These are phyloP conservation scores for Cytospora piceicola DNA, from an alignment of 2,329 filamentous ascomycete species.

Conservation along the genomic window DNA sequence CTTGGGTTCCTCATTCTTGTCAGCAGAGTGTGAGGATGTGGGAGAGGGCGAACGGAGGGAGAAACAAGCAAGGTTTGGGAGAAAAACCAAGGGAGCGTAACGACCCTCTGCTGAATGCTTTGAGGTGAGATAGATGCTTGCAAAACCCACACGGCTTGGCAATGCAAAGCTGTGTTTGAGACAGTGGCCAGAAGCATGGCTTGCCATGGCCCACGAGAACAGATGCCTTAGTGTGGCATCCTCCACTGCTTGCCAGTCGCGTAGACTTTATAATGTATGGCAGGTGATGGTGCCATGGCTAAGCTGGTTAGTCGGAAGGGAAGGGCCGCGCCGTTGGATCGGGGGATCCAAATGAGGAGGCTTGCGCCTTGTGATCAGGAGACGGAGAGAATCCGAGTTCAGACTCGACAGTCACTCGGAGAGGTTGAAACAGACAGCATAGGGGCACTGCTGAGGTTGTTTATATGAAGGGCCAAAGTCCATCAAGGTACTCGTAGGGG, in stretches of 20 bases:
- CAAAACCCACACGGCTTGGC: no score
- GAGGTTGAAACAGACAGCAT: not conserved
- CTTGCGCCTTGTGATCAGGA: conserved; percentile 10
- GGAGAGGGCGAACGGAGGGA: not conserved
- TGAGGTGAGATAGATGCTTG: no score
- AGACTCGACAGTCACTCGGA: not conserved
- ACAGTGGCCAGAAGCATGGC: no score
- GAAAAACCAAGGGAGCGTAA: no score
- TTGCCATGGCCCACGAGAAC: no score
- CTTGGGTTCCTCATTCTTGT: no score
- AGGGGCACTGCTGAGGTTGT: not conserved
- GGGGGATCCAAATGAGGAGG: not conserved
- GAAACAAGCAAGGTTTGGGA: no score
- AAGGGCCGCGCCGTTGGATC: conserved; percentile 24
- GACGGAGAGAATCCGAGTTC: not conserved
- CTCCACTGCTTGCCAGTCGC: no score
- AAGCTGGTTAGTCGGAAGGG: conserved; percentile 19
- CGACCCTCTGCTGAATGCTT: no score
- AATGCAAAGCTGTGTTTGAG: no score
- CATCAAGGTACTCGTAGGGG: conserved; percentile 16
- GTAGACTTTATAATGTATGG: not conserved
- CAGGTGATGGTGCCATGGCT: not conserved
- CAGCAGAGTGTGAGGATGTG: no score
- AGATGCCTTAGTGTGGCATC: no score
- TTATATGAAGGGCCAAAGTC: conserved; percentile 8